These are phyloP conservation scores for Cinnamomum chago DNA, from an alignment of 164 flowering plant genomes.

Conservation along the genomic window DNA sequence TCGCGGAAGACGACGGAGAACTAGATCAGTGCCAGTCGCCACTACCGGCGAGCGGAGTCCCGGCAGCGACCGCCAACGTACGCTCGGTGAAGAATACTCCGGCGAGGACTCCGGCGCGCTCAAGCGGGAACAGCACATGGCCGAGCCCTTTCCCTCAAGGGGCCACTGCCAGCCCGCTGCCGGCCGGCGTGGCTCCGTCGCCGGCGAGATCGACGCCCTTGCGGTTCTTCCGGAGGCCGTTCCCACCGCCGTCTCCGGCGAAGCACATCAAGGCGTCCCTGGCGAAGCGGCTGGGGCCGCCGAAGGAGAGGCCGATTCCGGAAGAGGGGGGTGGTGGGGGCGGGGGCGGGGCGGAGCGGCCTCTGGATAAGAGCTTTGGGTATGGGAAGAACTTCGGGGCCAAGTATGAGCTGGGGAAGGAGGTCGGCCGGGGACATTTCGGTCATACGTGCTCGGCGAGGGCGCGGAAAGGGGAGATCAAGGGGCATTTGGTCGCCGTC, in stretches of 20 bases:
- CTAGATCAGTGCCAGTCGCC: neutral
- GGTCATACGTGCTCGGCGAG: conserved; percentile 90
- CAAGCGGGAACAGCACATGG: conserved; percentile 54
- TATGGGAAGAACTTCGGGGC: conserved; percentile 76
- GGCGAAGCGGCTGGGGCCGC: conserved; percentile 38
- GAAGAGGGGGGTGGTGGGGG: conserved; percentile 71
- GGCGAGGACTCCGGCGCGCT: conserved; percentile 36
- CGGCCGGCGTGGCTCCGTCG: conserved; percentile 60
- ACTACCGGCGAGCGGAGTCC: neutral
- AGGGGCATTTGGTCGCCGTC: conserved; percentile 72
- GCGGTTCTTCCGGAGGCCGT: conserved; percentile 66
- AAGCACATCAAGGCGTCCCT: conserved; percentile 86
- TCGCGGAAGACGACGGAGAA: conserved; percentile 3
- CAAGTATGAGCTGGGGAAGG: conserved; percentile 89
- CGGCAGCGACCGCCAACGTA: neutral
- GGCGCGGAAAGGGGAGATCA: conserved; percentile 77
- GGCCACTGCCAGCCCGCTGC: conserved; percentile 45
- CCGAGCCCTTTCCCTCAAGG: conserved; percentile 58
- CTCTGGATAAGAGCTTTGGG: conserved; percentile 88
- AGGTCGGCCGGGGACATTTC: conserved; percentile 95
- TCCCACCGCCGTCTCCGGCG: conserved; percentile 95
- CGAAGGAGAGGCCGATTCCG: conserved; percentile 34
- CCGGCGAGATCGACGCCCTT: conserved; percentile 61
- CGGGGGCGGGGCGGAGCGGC: conserved; percentile 32
- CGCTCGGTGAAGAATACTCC: neutral